phyloP scores from a whole-genome alignment of 805 yeast species.

The Lachancea thermotolerans region DNA sequence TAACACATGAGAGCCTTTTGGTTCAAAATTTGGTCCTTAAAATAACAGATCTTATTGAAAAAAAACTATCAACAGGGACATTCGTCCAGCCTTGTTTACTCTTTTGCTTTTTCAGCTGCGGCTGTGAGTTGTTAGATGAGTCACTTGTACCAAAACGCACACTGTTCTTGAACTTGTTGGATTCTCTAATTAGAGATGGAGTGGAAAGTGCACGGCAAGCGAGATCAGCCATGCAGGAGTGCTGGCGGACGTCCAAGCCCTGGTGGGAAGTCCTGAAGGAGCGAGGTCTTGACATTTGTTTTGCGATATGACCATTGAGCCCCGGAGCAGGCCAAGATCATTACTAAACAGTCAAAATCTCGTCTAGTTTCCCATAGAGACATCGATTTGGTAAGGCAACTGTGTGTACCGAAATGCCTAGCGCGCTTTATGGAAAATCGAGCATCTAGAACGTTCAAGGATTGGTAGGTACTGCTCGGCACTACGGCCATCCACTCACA shows the following conservation, averaged over 20 bases:
- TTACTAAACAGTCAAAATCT: no score
- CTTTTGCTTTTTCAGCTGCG: constrained; percentile 19
- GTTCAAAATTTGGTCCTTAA: constrained; percentile 35
- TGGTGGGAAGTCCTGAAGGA: constrained; percentile 22
- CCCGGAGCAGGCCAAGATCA: no score
- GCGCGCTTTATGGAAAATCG: no score
- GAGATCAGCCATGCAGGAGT: constrained; percentile 16
- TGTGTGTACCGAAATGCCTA: no score
- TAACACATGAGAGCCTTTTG: constrained; percentile 41
- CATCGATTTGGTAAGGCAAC: no score
- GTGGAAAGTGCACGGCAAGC: constrained; percentile 19
- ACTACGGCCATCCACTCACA: no score
- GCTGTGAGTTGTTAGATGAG: constrained; percentile 18
- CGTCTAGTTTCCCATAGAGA: no score
- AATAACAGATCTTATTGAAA: constrained; percentile 12
- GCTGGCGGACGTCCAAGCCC: constrained; percentile 16
- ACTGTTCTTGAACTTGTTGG: constrained; percentile 10
- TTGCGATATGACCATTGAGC: background rate
- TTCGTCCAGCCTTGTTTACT: constrained; percentile 14
- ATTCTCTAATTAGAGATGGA: constrained; percentile 11
- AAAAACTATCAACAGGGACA: constrained; percentile 7
- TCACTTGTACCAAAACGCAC: constrained; percentile 9
- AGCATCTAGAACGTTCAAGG: no score
- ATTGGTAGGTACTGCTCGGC: no score
- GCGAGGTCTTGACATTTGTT: constrained; percentile 2